Evolutionary conservation across 164 flowering plant species (phyloP).

Genomic region (Litsea cubeba): DNA sequence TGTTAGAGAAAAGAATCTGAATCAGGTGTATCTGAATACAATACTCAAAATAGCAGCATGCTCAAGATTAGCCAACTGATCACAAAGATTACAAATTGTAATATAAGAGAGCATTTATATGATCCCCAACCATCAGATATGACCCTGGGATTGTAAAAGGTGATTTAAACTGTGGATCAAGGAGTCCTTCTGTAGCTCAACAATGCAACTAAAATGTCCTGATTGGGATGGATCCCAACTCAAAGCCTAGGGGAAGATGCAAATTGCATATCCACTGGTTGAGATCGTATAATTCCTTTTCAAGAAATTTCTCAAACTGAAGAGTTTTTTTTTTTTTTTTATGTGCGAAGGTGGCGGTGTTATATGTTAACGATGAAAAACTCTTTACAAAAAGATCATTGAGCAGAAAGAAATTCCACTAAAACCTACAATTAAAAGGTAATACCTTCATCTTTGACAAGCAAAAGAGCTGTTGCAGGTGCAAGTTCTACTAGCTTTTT

Average conservation of each 20-base stretch:
- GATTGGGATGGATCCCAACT: background rate
- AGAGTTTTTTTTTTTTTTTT: background rate
- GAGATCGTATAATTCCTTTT: background rate
- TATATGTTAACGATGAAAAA: background rate
- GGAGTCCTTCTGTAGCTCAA: background rate
- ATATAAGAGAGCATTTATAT: background rate
- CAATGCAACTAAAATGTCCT: background rate
- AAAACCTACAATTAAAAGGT: background rate
- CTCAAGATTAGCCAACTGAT: background rate
- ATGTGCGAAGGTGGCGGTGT: no score
- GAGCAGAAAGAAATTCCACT: background rate
- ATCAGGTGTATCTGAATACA: background rate
- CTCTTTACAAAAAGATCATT: background rate
- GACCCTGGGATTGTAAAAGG: background rate
- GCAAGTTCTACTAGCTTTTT: slow-evolving; percentile 91
- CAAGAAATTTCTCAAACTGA: background rate
- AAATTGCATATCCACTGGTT: background rate
- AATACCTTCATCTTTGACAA: slow-evolving; percentile 77
- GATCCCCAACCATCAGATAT: background rate
- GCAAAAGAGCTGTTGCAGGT: slow-evolving; percentile 80
- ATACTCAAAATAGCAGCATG: background rate
- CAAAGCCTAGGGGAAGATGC: background rate
- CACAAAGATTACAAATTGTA: background rate
- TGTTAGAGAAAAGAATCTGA: background rate
- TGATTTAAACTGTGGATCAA: background rate